Evolutionary conservation across 805 yeast genomes (phyloP).

Genomic region (Starmerella vaccinii): DNA sequence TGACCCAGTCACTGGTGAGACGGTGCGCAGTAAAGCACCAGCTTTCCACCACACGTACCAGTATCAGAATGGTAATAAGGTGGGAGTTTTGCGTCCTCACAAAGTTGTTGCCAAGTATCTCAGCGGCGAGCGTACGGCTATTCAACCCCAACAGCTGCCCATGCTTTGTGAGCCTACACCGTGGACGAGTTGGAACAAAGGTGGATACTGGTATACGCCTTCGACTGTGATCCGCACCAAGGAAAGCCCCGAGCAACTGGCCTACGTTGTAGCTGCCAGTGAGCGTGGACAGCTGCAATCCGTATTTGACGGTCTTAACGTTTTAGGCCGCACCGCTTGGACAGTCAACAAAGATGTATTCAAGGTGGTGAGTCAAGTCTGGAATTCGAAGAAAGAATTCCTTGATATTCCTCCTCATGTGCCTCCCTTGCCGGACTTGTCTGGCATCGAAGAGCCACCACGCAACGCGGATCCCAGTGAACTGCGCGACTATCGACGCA

Average conservation of each 20-base stretch:
- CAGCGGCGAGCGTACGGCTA: conserved; percentile 54
- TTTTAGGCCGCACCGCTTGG: conserved; percentile 84
- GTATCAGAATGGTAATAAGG: conserved; percentile 61
- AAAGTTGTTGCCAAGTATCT: conserved; percentile 53
- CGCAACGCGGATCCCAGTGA: conserved; percentile 61
- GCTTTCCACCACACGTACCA: conserved; percentile 87
- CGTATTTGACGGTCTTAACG: conserved; percentile 74
- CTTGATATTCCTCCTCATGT: conserved; percentile 58
- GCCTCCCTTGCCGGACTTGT: conserved; percentile 31
- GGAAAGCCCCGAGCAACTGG: conserved; percentile 80
- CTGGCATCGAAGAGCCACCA: conserved; percentile 50
- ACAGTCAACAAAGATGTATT: conserved; percentile 69
- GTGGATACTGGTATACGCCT: conserved; percentile 69
- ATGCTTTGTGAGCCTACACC: conserved; percentile 87
- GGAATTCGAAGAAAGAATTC: conserved; percentile 78
- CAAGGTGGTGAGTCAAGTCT: conserved; percentile 57
- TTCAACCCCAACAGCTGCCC: conserved; percentile 79
- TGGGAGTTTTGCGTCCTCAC: conserved; percentile 76
- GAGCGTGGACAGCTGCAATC: conserved; percentile 51
- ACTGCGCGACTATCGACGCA: conserved; percentile 56
- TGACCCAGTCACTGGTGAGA: conserved; percentile 67
- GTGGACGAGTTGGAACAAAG: conserved; percentile 73
- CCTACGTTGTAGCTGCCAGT: conserved; percentile 79
- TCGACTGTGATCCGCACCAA: conserved; percentile 61
- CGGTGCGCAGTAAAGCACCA: conserved; percentile 66